phyloP scores from a whole-genome alignment of 2,329 filamentous ascomycete genomes.

The Alternaria sp. region DNA sequence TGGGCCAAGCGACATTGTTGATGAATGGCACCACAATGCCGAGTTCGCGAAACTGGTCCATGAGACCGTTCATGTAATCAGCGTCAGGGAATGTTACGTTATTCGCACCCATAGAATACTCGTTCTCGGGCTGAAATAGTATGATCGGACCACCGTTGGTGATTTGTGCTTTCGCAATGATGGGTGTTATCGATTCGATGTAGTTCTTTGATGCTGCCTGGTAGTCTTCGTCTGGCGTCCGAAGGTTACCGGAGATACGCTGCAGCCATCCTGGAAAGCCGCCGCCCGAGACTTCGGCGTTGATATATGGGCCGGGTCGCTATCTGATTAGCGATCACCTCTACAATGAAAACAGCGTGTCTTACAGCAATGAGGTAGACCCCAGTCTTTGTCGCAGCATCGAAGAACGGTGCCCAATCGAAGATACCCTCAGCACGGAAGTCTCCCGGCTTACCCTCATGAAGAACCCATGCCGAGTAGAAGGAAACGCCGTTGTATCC shows the following conservation, averaged over 20 bases:
- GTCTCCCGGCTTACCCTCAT: conserved; percentile 74
- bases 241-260: conserved; percentile 66
- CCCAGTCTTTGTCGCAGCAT: conserved; percentile 73
- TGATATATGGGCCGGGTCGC: conserved; percentile 74
- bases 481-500: conserved; percentile 81
- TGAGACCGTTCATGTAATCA: conserved; percentile 72
- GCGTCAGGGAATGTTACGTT: conserved; percentile 66
- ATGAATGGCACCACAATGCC: conserved; percentile 77
- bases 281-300: conserved; percentile 76
- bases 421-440: conserved; percentile 77
- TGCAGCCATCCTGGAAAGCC: conserved; percentile 82
- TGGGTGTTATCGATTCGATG: conserved; percentile 63
- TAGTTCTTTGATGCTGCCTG: conserved; percentile 69
- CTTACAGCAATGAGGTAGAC: conserved; percentile 73
- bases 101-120: conserved; percentile 66
- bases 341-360: too few relatives aligned
- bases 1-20: conserved; percentile 70
- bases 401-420: conserved; percentile 75
- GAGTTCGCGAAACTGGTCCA: conserved; percentile 70
- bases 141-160: conserved; percentile 82
- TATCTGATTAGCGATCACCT: conserved; percentile 14
- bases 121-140: conserved; percentile 80
- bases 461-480: conserved; percentile 77
- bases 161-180: conserved; percentile 79
- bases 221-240: conserved; percentile 68